Conservation (phyloP, 192 early-diverging fungal species). For the Gonapodya prolifera region DNA sequence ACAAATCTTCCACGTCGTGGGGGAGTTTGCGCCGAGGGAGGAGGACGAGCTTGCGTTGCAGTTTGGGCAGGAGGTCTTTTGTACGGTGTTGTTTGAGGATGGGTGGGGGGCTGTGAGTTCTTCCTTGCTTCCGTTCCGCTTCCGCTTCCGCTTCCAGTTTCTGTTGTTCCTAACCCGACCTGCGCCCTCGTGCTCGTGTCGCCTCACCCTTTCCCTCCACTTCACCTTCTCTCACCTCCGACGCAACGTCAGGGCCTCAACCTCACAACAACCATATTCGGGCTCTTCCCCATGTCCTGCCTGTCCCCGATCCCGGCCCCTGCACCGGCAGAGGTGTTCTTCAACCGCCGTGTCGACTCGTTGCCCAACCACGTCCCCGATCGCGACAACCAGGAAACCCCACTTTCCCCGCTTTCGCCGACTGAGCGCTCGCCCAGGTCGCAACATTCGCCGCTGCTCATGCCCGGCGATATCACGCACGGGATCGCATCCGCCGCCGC, state of each 20-base stretch:
- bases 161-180: no score
- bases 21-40: background rate
- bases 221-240: no score
- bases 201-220: no score
- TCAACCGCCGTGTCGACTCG: background rate
- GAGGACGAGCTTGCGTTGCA: background rate
- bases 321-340: background rate
- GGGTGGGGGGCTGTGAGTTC: background rate
- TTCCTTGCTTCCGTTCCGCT: background rate
- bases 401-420: no score
- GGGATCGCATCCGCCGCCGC: no score
- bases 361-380: no score
- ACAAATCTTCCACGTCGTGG: background rate
- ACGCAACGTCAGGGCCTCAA: background rate
- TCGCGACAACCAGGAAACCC: no score
- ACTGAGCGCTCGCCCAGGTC: no score
- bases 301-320: background rate
- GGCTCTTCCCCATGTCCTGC: background rate
- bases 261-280: background rate
- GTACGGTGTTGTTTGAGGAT: background rate
- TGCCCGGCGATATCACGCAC: no score
- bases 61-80: background rate
- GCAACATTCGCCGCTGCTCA: no score
- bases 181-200: no score
- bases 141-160: no score